Base-by-base conservation (phyloP, 768 basidiomycete genomes). In the Xerocomellus amylosporus region DNA sequence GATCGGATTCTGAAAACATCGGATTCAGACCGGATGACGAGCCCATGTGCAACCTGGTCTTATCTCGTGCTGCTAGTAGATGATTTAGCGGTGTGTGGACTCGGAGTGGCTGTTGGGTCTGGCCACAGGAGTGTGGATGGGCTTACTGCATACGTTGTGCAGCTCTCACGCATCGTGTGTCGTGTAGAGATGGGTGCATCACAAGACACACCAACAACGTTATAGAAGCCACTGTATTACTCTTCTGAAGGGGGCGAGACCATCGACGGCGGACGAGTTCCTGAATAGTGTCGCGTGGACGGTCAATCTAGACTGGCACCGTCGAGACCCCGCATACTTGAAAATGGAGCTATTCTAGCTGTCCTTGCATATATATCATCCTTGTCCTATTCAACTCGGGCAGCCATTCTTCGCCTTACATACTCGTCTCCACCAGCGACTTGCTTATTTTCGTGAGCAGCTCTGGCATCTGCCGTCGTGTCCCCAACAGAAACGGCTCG, bases 291-390 rank as follows among this genome's bases (percentile, higher is more conserved):
- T 58, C 53, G 58, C 45, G 42, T 62, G 54, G 50, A 60, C 51
- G 51, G 61, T 39, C 54, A 52, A 47, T 51, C 51, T 49, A 59
- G 5, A 45, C 45, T 68, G 63, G 68, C 63, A 62, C 51, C 55
- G 52, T 58, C 55, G 53, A 65, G 68, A 71, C 68, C 69, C 67
- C 67, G 64, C 60, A 49, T 63, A 55, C 60, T 64, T 44, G 52
- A 54, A 45, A 54, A 51, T 44, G 61, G 46, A 46, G 41, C 26
- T 39, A 47, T 51, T 43, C 46, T 42, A 39, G 7, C 33, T 33
- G 31, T n/a, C 40, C 44, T 46, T 26, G 31, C 30, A 26, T 64
- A 64, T 71, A 62, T 66, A 69, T 51, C 55, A 39, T 28, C 40
- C 49, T 40, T 38, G 42, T 43, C 62, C 42, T 30, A 8, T 54